Base-by-base conservation (phyloP, 139 green algal genomes). In the Edaphochlamys debaryana region DNA sequence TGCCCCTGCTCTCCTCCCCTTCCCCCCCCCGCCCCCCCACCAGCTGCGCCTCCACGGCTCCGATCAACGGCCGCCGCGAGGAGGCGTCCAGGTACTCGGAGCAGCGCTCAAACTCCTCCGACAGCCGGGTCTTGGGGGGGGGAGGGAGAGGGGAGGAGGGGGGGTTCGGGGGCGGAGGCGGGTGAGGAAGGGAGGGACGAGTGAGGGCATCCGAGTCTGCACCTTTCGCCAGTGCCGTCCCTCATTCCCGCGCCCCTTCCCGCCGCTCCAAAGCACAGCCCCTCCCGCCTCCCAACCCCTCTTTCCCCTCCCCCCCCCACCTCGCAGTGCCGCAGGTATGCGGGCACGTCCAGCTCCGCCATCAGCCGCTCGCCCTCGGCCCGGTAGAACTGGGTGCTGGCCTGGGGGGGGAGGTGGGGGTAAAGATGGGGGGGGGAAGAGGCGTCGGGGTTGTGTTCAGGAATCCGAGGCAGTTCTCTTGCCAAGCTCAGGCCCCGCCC, bases 311-410 rank as follows among this genome's bases (percentile, higher is more conserved):
- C n/a, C n/a, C n/a, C 62, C 25, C 82, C 0, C 60, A 96, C 94
- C 93, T 99, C 96, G 54, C 89, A 94, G 88, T 98, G 94, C 63
- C 90, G 52, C n/a, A 99, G 88, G 89, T 99, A 99, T 22, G 94
- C 94, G 2, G 95, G 87, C 30, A 98, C 87, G 48, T 95, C 92
- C 13, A 90, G 84, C 69, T 94, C 82, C 60, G 77, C 48, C 87
- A 98, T 91, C 38, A 93, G 86, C 32, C 86, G 50, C 60, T 80
- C 73, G 36, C 93, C 92, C 85, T 99, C 97, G 1, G 85, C 69
- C 15, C 66, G 75, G 84, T 97, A 82, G 60, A 82, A 82, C 23
- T 64, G 42, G n/a, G 30, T 66, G 63, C 63, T 82, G 62, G 76
- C 76, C 76, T 82, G 73, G 13, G 22, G 20, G 71, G 11, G 8